Evolutionary conservation across 176 grass and related monocot species (phyloP).

Genomic region (Oryza meyeriana): DNA sequence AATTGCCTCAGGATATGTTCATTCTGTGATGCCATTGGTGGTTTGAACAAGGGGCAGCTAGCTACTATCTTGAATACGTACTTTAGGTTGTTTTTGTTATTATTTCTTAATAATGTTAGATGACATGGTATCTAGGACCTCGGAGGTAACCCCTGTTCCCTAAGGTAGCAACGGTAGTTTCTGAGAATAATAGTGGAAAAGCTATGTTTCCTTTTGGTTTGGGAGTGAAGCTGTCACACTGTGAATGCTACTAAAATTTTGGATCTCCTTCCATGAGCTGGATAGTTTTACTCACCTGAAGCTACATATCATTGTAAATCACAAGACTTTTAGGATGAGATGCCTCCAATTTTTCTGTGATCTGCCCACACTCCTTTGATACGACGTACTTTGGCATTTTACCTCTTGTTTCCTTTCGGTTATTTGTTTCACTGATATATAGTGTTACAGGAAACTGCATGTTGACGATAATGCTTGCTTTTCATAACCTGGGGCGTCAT

Average conservation of each 20-base stretch:
- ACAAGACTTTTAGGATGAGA: background rate
- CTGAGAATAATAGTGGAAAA: background rate
- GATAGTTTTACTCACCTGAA: background rate
- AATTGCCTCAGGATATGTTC: background rate
- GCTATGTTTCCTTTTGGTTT: background rate
- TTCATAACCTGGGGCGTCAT: background rate
- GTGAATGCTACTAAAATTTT: background rate
- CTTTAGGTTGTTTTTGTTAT: background rate
- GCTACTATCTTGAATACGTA: background rate
- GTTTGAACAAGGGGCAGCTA: background rate
- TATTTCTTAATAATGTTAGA: conserved; percentile 7
- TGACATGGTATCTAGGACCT: background rate
- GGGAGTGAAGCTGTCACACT: background rate
- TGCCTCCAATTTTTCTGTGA: background rate
- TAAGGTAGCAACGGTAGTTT: background rate
- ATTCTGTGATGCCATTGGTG: background rate
- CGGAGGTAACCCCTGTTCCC: background rate
- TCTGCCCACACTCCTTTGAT: background rate
- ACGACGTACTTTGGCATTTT: background rate
- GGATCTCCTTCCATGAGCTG: background rate
- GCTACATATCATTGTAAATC: background rate
- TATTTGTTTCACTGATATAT: background rate
- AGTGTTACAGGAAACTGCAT: background rate
- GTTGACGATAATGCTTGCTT: background rate
- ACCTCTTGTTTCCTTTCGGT: background rate